Percentiles rank a stretch among this genome's conserved stretches.
These are phyloP conservation scores for Pneumocystis canis DNA, from an alignment of 1,139 yeast genomes.

Conservation along the genomic window DNA sequence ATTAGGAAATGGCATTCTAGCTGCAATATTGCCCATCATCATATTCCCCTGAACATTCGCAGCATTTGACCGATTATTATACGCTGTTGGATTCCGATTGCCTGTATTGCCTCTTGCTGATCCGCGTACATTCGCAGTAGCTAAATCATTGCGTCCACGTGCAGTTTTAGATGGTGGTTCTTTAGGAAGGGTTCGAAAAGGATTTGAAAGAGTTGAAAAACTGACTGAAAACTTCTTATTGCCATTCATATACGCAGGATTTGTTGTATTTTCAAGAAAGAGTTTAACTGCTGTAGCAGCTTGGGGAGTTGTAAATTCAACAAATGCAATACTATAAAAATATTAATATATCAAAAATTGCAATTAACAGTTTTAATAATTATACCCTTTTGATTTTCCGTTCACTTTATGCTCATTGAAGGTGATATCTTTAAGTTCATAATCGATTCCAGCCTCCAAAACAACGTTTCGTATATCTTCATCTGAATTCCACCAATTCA, in stretches of 20 bases:
- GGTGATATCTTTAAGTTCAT: constrained; percentile 18
- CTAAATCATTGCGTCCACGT: constrained; percentile 2
- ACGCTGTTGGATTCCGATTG: background rate
- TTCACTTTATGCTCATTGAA: constrained; percentile 25
- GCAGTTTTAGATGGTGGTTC: constrained; percentile 13
- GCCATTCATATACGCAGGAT: constrained; percentile 1
- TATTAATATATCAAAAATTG: background rate
- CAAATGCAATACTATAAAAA: constrained; percentile 12
- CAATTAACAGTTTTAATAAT: constrained; percentile 2
- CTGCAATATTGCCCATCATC: constrained; percentile 4
- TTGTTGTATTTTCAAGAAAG: constrained; percentile 6
- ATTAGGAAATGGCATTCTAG: constrained; percentile 8
- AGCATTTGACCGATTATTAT: background rate
- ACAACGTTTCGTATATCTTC: constrained; percentile 25
- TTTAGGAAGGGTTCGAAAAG: constrained; percentile 17
- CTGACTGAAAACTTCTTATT: constrained; percentile 9
- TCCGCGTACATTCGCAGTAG: constrained; percentile 5
- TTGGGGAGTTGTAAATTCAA: constrained; percentile 14
- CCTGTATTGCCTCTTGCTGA: constrained; percentile 5
- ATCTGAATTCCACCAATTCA: constrained; percentile 25
- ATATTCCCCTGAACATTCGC: constrained; percentile 9
- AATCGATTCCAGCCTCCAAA: constrained; percentile 19
- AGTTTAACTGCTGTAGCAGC: constrained; percentile 15
- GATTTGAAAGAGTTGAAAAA: constrained; percentile 14
- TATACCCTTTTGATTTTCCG: constrained; percentile 24